Conservation (phyloP, 495 filamentous ascomycete species). For the Penicillium coprophilum region DNA sequence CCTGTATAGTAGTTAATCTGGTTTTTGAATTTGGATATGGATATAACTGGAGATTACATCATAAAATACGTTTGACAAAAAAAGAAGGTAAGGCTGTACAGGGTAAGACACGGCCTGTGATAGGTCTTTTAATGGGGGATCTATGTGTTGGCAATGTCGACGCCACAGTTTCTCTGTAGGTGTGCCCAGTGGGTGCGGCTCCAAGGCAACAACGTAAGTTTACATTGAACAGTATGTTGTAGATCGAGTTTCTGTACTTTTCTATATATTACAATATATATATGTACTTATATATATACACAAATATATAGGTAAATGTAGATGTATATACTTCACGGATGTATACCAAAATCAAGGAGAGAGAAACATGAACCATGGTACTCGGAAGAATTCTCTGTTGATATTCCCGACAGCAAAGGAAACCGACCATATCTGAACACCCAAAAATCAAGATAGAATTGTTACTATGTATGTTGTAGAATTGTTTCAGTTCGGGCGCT, state of each 20-base stretch:
- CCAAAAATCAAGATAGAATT: not conserved
- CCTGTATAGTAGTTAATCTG: not conserved
- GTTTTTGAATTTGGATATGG: too few species aligned
- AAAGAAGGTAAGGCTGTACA: not conserved
- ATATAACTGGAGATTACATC: not conserved
- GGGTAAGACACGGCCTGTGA: not conserved
- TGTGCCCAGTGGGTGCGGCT: slow-evolving; percentile 17
- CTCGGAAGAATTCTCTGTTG: not conserved
- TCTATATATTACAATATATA: too few species aligned
- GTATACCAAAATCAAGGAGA: too few species aligned
- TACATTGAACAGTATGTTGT: not conserved
- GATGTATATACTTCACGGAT: too few species aligned
- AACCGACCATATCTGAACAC: too few species aligned
- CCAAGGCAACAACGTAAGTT: slow-evolving; percentile 26
- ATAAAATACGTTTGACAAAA: not conserved
- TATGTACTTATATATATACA: too few species aligned
- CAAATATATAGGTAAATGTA: not conserved
- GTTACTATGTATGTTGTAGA: too few species aligned
- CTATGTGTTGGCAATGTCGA: slow-evolving; percentile 26
- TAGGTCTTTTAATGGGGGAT: not conserved
- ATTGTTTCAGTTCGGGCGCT: slow-evolving; percentile 33
- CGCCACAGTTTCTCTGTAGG: slow-evolving; percentile 2
- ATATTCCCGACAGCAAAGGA: not conserved
- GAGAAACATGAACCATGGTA: not conserved
- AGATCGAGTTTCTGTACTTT: too few species aligned